Conservation (phyloP, 1,284 basidiomycete species). For the Ganoderma sp. region DNA sequence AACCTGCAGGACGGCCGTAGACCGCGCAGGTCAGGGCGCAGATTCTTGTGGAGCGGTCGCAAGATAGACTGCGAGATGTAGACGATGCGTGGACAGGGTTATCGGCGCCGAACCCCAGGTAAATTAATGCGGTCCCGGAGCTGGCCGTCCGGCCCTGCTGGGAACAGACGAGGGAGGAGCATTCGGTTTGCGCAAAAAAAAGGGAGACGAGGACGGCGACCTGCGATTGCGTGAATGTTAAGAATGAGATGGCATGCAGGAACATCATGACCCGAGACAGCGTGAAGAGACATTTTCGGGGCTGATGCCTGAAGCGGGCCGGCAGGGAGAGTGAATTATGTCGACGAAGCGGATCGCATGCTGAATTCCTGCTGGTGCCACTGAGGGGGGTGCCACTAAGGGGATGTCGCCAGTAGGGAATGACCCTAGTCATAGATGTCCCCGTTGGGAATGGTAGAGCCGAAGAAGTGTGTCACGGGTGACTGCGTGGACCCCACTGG, state of each 20-base stretch:
- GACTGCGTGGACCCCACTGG: not conserved
- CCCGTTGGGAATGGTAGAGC: not conserved
- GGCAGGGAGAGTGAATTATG: not conserved
- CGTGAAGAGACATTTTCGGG: not conserved
- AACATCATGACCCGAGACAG: not conserved
- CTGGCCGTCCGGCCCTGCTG: not conserved
- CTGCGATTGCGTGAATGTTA: not conserved
- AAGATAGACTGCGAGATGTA: slow-evolving; percentile 31
- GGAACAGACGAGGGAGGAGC: not conserved
- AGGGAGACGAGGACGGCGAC: not conserved
- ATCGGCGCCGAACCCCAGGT: slow-evolving; percentile 27
- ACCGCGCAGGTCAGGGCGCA: not conserved
- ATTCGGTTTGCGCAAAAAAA: not conserved
- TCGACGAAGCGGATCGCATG: not conserved
- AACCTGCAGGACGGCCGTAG: not conserved
- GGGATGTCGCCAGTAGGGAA: not conserved
- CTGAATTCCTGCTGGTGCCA: not conserved
- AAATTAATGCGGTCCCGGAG: slow-evolving; percentile 16
- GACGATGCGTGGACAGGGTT: slow-evolving; percentile 28
- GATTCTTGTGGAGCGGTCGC: slow-evolving; percentile 5
- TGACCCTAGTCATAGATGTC: not conserved
- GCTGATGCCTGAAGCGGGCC: not conserved
- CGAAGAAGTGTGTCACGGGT: not conserved
- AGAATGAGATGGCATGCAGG: not conserved
- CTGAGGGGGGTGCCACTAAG: no score